These are phyloP conservation scores for Lachancea sp. DNA, from an alignment of 805 yeast genomes.

Conservation along the genomic window DNA sequence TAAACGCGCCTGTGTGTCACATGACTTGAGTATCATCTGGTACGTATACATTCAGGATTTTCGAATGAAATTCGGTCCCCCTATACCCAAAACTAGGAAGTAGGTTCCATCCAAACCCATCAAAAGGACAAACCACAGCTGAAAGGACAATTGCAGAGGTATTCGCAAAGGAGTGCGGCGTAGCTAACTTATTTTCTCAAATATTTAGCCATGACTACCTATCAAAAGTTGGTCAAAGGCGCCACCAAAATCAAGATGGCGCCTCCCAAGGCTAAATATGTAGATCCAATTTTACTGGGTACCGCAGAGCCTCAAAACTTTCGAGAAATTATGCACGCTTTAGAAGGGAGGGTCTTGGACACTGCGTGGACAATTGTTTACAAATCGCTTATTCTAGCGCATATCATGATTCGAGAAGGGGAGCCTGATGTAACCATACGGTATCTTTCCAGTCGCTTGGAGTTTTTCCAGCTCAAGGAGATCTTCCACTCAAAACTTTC, in stretches of 20 bases:
- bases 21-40: not conserved
- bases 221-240: slow-evolving; percentile 70
- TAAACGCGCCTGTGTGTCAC: not conserved
- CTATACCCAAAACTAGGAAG: slow-evolving; percentile 5
- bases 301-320: slow-evolving; percentile 43
- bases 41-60: not conserved
- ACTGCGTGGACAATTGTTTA: slow-evolving; percentile 87
- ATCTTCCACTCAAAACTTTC: slow-evolving; percentile 30
- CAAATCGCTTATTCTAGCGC: slow-evolving; percentile 78
- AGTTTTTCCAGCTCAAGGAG: slow-evolving; percentile 44
- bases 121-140: no score
- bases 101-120: no score
- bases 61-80: slow-evolving; percentile 3
- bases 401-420: slow-evolving; percentile 90
- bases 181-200: not conserved
- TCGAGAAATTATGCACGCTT: slow-evolving; percentile 58
- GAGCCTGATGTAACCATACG: slow-evolving; percentile 65
- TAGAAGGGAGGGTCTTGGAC: slow-evolving; percentile 60
- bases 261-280: slow-evolving; percentile 95
- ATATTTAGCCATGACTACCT: slow-evolving; percentile 45
- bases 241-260: slow-evolving; percentile 80
- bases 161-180: no score
- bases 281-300: slow-evolving; percentile 77
- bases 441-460: slow-evolving; percentile 46
- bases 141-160: no score